These are phyloP conservation scores for Stachybotrys echinatus DNA, from an alignment of 2,329 filamentous ascomycete genomes.

Conservation along the genomic window DNA sequence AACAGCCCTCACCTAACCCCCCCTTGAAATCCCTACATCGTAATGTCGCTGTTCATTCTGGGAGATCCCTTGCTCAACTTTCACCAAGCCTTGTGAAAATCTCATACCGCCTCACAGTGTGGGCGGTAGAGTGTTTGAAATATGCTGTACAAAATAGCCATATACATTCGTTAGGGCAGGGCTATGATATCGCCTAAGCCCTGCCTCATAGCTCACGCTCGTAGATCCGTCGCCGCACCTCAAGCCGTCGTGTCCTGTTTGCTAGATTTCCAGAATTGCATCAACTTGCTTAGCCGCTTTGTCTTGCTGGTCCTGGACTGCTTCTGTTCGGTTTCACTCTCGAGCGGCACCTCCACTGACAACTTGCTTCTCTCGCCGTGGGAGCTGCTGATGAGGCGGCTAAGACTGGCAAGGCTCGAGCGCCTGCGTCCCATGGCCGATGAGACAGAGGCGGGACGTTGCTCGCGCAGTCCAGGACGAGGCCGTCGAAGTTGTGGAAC, in stretches of 20 bases:
- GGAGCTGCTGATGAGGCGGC: constrained; percentile 68
- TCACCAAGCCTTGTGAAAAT: constrained; percentile 6
- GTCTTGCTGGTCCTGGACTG: constrained; percentile 57
- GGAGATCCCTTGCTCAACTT: constrained; percentile 1
- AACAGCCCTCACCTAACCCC: neutral
- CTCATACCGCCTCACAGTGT: constrained; percentile 3
- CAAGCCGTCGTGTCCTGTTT: constrained; percentile 29
- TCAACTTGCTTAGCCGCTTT: constrained; percentile 66
- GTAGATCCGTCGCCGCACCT: neutral
- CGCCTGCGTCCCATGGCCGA: constrained; percentile 64
- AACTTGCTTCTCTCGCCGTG: constrained; percentile 73
- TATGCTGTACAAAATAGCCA: constrained; percentile 31
- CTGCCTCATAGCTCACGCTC: neutral
- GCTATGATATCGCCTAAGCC: neutral
- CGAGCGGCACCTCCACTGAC: constrained; percentile 59
- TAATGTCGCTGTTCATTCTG: constrained; percentile 2
- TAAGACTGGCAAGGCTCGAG: constrained; percentile 71
- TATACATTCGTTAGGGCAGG: constrained; percentile 24
- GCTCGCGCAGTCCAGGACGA: constrained; percentile 43
- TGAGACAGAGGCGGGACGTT: constrained; percentile 58
- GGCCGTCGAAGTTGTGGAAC: constrained; percentile 39
- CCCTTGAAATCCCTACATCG: neutral
- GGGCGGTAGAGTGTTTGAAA: constrained; percentile 1
- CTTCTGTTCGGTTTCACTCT: constrained; percentile 48
- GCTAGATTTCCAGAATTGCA: constrained; percentile 73